Base-by-base conservation (phyloP, 2,329 filamentous ascomycete genomes). In the Diaporthe ilicicola region DNA sequence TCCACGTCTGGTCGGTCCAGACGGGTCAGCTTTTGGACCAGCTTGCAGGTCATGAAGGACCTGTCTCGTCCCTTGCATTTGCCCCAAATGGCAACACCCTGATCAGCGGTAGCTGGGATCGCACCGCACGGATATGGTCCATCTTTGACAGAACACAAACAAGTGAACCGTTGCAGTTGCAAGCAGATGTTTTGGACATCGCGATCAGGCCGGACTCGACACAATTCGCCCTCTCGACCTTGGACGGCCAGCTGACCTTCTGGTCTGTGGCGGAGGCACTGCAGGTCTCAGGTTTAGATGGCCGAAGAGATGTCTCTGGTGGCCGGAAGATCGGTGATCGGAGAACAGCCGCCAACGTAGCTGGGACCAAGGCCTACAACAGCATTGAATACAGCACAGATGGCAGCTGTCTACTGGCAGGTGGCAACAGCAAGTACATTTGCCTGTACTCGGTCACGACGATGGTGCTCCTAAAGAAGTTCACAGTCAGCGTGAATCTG, bases 1-100 rank as follows among this genome's bases (percentile, higher is more conserved):
- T 99, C 65, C 95, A 99, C 82, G 93, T 99, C 73, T 99, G 96
- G 96, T 98, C 94, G 6, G 97, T 99, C 4, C 96, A 99, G 79
- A 99, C 95, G 0, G 96, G 96, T 3, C 96, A 99, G 80, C 86
- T 99, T 22, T 89, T 99, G 7, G 96, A 99, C 79, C 92, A 92
- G 75, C 86, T 99, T 29, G 89, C 95, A 8, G 97, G 96, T 1
- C 96, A 99, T 76, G 95, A 99, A 82, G 96, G 95, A 0, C 96
- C 96, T 0, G 92, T 99, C 1, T 96, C 94, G 6, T 91, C 93
- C 2, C 84, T 99, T 32, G 90, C 94, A 3, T 99, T 99, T 78
- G 91, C 95, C 1, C 93, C 95, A 0, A 94, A 97, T 77, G 95
- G 95, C 39, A 89, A 91, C 71, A 89, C 92, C 39, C 85, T 99